Conservation (phyloP, 176 grass and related monocot genomes). For the Triticum monococcum region DNA sequence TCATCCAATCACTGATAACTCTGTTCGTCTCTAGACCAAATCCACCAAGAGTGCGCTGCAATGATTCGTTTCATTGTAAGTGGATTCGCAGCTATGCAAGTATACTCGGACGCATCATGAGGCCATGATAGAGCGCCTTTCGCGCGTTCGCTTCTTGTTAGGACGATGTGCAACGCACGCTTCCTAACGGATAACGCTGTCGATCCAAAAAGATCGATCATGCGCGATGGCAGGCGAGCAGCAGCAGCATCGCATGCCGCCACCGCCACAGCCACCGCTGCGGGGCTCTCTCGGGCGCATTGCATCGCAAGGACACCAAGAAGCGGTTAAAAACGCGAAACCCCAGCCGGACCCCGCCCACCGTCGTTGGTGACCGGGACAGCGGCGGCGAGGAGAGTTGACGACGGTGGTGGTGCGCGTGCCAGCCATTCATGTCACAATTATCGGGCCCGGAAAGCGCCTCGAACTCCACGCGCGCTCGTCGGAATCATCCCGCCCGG, state of each 20-base stretch:
- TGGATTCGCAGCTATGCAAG: neutral
- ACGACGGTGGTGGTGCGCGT: slow-evolving; percentile 18
- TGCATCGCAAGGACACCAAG: neutral
- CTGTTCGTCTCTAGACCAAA: neutral
- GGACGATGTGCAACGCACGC: neutral
- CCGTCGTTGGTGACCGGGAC: neutral
- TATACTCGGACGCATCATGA: neutral
- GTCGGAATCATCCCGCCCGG: slow-evolving; percentile 28
- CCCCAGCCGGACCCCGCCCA: neutral
- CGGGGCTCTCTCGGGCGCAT: neutral
- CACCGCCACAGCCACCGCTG: neutral
- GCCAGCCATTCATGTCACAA: slow-evolving; percentile 41
- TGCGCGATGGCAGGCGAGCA: neutral
- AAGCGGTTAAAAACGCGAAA: neutral
- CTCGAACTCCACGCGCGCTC: slow-evolving; percentile 29
- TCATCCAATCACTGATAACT: no score
- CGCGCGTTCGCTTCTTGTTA: neutral
- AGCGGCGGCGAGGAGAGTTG: neutral
- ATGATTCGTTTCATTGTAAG: neutral
- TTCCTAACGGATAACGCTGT: neutral
- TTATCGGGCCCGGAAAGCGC: slow-evolving; percentile 39
- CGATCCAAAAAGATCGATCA: neutral
- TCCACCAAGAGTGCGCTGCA: neutral
- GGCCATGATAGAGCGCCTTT: slow-evolving; percentile 12
- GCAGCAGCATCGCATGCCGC: neutral